Conservation (phyloP, 371 early-diverging fungal genomes). For the Haplosporangium sp. region DNA sequence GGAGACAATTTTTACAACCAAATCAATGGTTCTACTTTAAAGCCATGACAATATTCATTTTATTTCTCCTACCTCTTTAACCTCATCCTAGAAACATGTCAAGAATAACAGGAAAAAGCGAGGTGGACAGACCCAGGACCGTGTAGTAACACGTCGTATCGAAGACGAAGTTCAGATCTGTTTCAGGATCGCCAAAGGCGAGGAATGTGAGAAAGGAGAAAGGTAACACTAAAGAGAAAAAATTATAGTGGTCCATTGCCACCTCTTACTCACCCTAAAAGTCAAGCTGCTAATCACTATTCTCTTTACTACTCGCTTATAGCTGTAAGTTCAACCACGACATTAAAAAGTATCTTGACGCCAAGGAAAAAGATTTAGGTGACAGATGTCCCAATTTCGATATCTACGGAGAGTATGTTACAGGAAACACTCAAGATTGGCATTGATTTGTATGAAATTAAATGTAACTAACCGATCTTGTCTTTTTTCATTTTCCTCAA, state of each 20-base stretch:
- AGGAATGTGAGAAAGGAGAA: conserved; percentile 65
- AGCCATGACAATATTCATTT: background rate
- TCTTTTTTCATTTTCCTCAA: background rate
- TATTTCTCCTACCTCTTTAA: background rate
- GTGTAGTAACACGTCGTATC: conserved; percentile 53
- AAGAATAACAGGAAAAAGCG: conserved; percentile 44
- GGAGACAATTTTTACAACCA: background rate
- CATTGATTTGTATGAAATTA: background rate
- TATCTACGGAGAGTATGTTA: conserved; percentile 74
- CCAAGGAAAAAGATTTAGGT: conserved; percentile 82
- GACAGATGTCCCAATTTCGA: conserved; percentile 80
- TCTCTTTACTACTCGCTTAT: background rate
- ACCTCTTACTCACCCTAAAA: background rate
- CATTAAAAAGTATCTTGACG: conserved; percentile 67
- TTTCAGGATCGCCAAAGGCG: conserved; percentile 60
- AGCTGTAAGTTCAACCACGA: conserved; percentile 80
- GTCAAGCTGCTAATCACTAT: background rate
- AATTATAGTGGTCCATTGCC: background rate
- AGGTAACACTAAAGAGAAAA: conserved; percentile 34
- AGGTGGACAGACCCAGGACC: conserved; percentile 57
- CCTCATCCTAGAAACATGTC: conserved; percentile 35
- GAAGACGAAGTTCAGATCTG: conserved; percentile 63
- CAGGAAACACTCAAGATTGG: background rate
- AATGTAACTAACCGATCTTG: background rate
- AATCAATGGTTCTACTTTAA: background rate